Base-by-base conservation (phyloP, 1,284 basidiomycete genomes). In the Naganishia sp. region DNA sequence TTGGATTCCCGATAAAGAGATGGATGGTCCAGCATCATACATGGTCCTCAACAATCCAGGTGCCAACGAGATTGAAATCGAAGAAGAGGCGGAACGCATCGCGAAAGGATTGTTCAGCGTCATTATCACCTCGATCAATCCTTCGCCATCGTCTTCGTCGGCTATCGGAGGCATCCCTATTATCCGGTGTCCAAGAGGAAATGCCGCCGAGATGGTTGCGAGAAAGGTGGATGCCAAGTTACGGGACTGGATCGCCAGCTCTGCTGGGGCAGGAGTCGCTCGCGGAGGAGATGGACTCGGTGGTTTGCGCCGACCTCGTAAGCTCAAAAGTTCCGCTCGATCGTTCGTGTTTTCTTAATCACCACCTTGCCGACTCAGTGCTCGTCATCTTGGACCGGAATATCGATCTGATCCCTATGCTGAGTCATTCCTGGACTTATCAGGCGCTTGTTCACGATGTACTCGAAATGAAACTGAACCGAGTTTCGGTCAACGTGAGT, bases 401-500 rank as follows among this genome's bases (percentile, higher is more conserved):
- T 73, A 84, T 99, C 57, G 96, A 99, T 76, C 84, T 99, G 17
- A 90, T 95, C 0, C 91, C 96, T 4, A 93, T 96, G 85, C 80
- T 99, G 17, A 90, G 92, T 1, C 96, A 99, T 76, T 94, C 94
- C 1, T 99, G 96, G 96, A 99, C 96, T 35, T 99, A 99, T 75
- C 96, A 99, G 80, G 94, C 96, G 0, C 86, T 99, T 23, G 92
- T 98, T 0, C 95, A 95, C 55, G 96, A 99, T 76, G 98, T 97
- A 68, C 86, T 99, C 35, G 91, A 96, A 66, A 93, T 99, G 84
- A 95, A 93, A 78, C 85, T 99, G 18, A 99, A 99, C 79, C 88
- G 95, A 13, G 94, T 99, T 18, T 88, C 92, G 0, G 88, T 99
- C 25, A 81, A 84, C 76, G 82, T 83, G 72, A 15, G 31, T n/a